Evolutionary conservation across 768 basidiomycete genomes (phyloP).

Genomic region (Leucocoprinus leucothites): DNA sequence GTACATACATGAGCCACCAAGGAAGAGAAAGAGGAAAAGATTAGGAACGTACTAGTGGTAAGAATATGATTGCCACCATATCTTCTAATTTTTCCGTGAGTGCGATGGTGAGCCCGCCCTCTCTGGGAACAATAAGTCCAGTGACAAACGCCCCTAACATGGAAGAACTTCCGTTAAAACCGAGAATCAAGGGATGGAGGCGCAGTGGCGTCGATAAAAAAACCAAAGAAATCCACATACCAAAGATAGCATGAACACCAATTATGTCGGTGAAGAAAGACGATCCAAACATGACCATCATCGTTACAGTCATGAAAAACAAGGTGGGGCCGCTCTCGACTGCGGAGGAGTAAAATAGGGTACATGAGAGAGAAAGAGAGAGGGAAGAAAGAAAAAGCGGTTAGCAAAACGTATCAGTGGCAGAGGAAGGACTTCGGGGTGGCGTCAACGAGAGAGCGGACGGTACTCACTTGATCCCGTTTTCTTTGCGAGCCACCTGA

Average conservation of each 20-base stretch:
- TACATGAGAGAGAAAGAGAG: neutral
- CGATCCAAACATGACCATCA: conserved; percentile 77
- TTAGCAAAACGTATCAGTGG: neutral
- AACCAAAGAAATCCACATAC: conserved; percentile 29
- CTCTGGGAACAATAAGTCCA: conserved; percentile 80
- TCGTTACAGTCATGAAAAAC: conserved; percentile 84
- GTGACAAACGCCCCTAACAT: conserved; percentile 72
- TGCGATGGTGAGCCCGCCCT: conserved; percentile 81
- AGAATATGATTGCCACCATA: conserved; percentile 85
- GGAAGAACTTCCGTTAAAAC: neutral
- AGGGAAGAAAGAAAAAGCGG: neutral
- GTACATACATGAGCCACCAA: conserved; percentile 7
- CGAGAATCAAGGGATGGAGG: neutral
- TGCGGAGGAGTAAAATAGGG: conserved; percentile 14
- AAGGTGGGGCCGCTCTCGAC: conserved; percentile 80
- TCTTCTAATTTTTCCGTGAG: conserved; percentile 98
- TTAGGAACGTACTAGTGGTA: conserved; percentile 65
- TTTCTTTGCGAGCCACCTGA: conserved; percentile 70
- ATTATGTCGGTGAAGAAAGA: conserved; percentile 94
- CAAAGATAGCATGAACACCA: conserved; percentile 90
- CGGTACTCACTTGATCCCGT: conserved; percentile 64
- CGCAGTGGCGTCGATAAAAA: neutral
- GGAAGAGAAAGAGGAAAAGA: neutral
- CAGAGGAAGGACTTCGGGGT: neutral
- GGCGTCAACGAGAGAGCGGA: neutral